These are phyloP conservation scores for Ailanthus altissimus DNA, from an alignment of 345 rosid genomes.

Conservation along the genomic window DNA sequence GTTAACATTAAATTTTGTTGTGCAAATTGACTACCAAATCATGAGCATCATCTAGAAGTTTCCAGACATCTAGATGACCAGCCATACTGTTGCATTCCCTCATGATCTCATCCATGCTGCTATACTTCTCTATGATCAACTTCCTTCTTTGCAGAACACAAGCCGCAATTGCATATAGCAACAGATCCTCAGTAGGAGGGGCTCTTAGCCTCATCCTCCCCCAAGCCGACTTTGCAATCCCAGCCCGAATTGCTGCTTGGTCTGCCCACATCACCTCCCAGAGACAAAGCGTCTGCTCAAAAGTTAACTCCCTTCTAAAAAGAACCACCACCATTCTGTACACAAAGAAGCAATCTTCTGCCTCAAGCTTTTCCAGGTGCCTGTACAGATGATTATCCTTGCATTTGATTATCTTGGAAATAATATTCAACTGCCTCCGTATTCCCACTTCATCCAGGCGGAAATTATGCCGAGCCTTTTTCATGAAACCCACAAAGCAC, in stretches of 20 bases:
- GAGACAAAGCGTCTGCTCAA: constrained; percentile 86
- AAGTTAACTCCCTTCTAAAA: constrained; percentile 76
- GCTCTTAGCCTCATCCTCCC: constrained; percentile 83
- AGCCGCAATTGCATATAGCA: constrained; percentile 95
- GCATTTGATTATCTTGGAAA: constrained; percentile 81
- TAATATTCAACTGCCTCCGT: constrained; percentile 71
- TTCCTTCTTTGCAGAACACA: constrained; percentile 94
- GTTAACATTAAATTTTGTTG: constrained; percentile 55
- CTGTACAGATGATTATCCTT: constrained; percentile 77
- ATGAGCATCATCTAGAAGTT: constrained; percentile 94
- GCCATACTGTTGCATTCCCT: constrained; percentile 94
- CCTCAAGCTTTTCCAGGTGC: constrained; percentile 90
- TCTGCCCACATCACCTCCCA: constrained; percentile 99
- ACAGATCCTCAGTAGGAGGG: constrained; percentile 85
- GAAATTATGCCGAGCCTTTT: constrained; percentile 89
- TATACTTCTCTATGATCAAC: constrained; percentile 79
- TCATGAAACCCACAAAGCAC: constrained; percentile 96
- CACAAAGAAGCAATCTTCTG: constrained; percentile 90
- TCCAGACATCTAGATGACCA: constrained; percentile 90
- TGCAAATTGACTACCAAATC: constrained; percentile 82
- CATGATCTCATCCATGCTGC: constrained; percentile 96
- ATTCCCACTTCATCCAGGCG: constrained; percentile 94
- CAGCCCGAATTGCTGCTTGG: constrained; percentile 79
- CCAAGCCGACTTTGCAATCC: constrained; percentile 78
- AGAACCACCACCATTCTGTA: constrained; percentile 95